Conservation (phyloP, 2,329 filamentous ascomycete genomes). For the Diaporthe ilicicola region DNA sequence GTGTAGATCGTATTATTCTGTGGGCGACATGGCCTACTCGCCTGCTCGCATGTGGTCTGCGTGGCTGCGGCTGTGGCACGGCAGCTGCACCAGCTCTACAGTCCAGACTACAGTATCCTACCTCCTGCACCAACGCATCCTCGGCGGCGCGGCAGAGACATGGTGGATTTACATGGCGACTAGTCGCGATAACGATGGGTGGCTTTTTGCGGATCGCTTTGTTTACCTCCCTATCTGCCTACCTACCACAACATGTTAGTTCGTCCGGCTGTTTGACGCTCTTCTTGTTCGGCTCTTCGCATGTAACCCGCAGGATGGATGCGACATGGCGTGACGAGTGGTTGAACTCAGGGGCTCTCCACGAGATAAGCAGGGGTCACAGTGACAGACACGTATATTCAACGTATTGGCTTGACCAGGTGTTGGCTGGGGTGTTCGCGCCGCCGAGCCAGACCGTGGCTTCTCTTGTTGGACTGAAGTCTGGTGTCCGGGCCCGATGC, state of each 20-base stretch:
- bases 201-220: background rate
- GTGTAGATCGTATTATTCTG: background rate
- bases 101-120: too few species aligned
- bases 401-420: too few species aligned
- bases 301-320: background rate
- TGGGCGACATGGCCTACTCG: background rate
- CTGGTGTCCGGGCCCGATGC: background rate
- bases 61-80: background rate
- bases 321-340: background rate
- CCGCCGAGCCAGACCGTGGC: background rate
- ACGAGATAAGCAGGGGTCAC: too few species aligned
- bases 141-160: too few species aligned
- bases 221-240: background rate
- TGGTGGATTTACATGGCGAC: too few species aligned
- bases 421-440: background rate
- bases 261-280: too few species aligned
- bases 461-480: background rate
- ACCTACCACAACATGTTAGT: too few species aligned
- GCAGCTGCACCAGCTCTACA: too few species aligned
- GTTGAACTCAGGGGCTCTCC: background rate
- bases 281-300: background rate
- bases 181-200: too few species aligned
- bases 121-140: too few species aligned
- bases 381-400: too few species aligned
- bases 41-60: too few species aligned